Percentiles rank a stretch among this genome's conserved stretches.
These are phyloP conservation scores for Boletus patriciae DNA, from an alignment of 768 basidiomycete genomes.

Conservation along the genomic window DNA sequence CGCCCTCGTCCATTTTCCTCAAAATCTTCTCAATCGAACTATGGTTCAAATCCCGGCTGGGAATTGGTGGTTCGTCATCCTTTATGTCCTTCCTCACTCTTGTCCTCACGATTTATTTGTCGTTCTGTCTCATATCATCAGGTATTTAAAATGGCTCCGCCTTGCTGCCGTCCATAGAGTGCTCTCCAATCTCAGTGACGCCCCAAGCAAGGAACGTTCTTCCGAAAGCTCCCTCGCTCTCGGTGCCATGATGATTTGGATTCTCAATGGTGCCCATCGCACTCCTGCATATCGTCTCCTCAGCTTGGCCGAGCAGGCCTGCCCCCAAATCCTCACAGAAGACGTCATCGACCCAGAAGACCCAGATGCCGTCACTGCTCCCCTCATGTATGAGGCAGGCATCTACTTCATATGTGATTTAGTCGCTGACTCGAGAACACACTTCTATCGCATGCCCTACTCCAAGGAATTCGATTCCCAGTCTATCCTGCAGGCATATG, in stretches of 20 bases:
- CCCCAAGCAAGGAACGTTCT: neutral
- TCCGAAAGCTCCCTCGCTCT: neutral
- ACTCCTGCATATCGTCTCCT: neutral
- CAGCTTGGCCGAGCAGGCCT: neutral
- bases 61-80: conserved; percentile 1
- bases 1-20: neutral
- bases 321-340: neutral
- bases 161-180: neutral
- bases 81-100: too few relatives aligned
- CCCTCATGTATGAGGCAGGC: conserved; percentile 5
- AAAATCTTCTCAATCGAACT: neutral
- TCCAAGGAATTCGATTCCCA: too few relatives aligned
- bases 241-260: neutral
- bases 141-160: conserved; percentile 9
- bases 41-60: neutral
- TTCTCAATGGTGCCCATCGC: neutral
- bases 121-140: neutral
- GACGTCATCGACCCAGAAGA: neutral
- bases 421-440: too few relatives aligned
- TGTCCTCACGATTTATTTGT: neutral
- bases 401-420: neutral
- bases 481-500: too few relatives aligned
- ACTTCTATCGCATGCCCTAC: too few relatives aligned
- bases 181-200: neutral
- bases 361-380: neutral